Base-by-base conservation (phyloP, 2,329 filamentous ascomycete genomes). In the Blumeriella jaapii region DNA sequence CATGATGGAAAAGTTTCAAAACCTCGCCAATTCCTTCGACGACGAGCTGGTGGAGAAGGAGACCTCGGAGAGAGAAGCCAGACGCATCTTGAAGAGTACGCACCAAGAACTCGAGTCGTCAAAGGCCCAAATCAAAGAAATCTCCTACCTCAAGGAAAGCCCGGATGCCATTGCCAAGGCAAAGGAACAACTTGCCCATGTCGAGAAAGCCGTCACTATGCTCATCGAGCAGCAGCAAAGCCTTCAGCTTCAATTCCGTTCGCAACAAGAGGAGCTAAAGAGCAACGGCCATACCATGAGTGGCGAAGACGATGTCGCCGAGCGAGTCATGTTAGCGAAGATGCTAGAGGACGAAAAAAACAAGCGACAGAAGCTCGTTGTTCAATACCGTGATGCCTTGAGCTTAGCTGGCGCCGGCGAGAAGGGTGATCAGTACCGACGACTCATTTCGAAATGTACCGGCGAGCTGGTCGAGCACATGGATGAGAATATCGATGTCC, bases 21-120 rank as follows among this genome's bases (percentile, higher is more conserved):
- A 79, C 44, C 64, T 87, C 8, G 74, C 80, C 2, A 67, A 67
- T 38, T 76, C 68, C 37, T 85, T 84, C 51, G 83, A 91, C 39
- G 71, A 78, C 17, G 81, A 89, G 54, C 72, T 83, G 49, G 68
- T 71, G 34, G 80, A 86, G 45, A 85, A 83, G 53, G 74, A 84
- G 34, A 67, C 70, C 12, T 74, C 74, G 3, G 77, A 82, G 50
- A 68, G 69, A 16, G 81, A 82, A 53, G 78, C 78, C 3, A 71
- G 71, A 31, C 67, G 73, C 11, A 72, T 78, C 36, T 64, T 84
- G 11, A 65, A 67, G 41, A 78, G 78, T 46, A 77, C 80, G 0
- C 72, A 81, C 43, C 66, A 70, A 19, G 82, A 89, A 53, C 64
- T 84, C 3, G 68, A 71, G 28, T 61, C 63, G 1, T 62, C 80